Base-by-base conservation (phyloP, 2,329 filamentous ascomycete species). In the Penicillium hordei region DNA sequence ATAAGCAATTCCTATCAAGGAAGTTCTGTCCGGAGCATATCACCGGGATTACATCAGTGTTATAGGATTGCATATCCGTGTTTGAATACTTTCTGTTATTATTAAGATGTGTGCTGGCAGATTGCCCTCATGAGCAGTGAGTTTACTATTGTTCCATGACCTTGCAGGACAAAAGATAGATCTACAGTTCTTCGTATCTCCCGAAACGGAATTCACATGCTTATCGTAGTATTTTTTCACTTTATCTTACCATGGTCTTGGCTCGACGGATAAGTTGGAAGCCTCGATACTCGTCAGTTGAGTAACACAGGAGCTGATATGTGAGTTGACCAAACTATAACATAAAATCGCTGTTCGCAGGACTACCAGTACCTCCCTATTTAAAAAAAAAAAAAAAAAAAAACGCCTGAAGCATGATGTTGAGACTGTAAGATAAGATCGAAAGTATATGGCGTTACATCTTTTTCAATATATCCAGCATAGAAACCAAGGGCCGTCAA, bases 21-120 rank as follows among this genome's bases (percentile, higher is more conserved):
- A 51, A 55, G 31, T 10, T 29, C 38, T 44, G 53, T 55, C 53
- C 53, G 29, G 39, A 23, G 31, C n/a, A 36, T 51, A 38, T 44
- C 43, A 31, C 19, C 45, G 9, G 17, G 13, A 25, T 33, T 13
- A 9, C 25, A 50, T n/a, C 13, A 31, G 9, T 25, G 8, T 48
- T 23, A 31, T 23, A n/a, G 46, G 53, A 51, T 38, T 33, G n/a
- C n/a, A 55, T 55, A n/a, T 50, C 53, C 33, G 31, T 15, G 19
- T 55, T 51, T 25, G 25, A 38, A 31, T 21, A 5, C 13, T 33
- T 34, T 10, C 27, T 21, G 17, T 29, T 9, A 5, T 15, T 19
- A 27, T 34, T 5, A 17, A 23, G 2, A 5, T 13, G 5, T 34
- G 8, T 17, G 19, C 12, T 49, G 15, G 17, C 36, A 39, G 5